phyloP scores from a whole-genome alignment of 192 early-diverging fungal species.

The Jimgerdemannia flammicorona region DNA sequence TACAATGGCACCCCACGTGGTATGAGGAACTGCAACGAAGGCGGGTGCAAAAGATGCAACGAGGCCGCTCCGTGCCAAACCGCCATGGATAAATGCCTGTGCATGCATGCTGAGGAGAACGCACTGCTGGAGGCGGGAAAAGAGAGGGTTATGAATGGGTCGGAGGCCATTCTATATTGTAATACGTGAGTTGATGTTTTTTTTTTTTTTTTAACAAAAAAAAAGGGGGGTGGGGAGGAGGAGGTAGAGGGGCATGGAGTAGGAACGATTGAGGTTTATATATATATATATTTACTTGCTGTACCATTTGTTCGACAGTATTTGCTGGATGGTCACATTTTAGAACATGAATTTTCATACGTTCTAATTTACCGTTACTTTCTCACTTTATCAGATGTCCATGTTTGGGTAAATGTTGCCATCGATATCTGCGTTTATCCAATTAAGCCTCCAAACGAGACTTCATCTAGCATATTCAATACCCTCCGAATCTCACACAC shows the following conservation, averaged over 20 bases:
- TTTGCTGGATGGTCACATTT: too few relatives aligned
- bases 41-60: constrained; percentile 94
- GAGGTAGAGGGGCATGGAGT: too few relatives aligned
- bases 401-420: constrained; percentile 52
- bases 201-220: too few relatives aligned
- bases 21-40: constrained; percentile 90
- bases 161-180: constrained; percentile 84
- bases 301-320: neutral
- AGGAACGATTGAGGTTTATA: too few relatives aligned
- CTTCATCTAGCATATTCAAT: neutral
- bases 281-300: neutral
- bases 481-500: constrained; percentile 1
- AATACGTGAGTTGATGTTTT: constrained; percentile 64
- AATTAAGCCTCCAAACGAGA: too few relatives aligned
- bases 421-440: neutral
- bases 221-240: too few relatives aligned
- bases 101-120: constrained; percentile 99
- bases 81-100: constrained; percentile 84
- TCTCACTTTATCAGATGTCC: constrained; percentile 40
- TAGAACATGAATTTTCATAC: too few relatives aligned
- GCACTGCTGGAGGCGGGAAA: constrained; percentile 95
- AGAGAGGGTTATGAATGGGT: constrained; percentile 63
- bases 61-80: constrained; percentile 73
- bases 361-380: too few relatives aligned
- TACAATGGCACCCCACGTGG: constrained; percentile 98